phyloP scores from a whole-genome alignment of 345 rosid genomes.

The Eucalyptus curtisii region DNA sequence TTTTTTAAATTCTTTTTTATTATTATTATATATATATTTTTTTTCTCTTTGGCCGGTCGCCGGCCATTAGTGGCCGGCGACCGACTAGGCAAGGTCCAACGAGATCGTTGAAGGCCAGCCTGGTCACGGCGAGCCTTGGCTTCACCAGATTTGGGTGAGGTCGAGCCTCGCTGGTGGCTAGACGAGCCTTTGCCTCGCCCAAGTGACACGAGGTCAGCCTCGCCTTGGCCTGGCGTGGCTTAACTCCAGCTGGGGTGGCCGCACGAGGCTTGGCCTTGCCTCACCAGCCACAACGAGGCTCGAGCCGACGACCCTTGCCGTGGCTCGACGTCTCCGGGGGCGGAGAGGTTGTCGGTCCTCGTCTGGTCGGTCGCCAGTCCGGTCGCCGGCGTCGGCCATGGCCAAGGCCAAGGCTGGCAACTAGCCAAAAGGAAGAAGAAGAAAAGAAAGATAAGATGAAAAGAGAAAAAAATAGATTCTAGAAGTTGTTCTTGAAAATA shows the following conservation, averaged over 20 bases:
- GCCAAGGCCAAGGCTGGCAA: accelerated
- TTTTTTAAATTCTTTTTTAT: too few relatives aligned
- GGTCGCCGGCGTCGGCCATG: accelerated
- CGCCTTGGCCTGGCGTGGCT: too few relatives aligned
- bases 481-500: accelerated
- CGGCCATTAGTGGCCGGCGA: accelerated
- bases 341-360: accelerated
- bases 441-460: accelerated
- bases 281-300: too few relatives aligned
- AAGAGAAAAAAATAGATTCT: accelerated
- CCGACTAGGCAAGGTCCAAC: accelerated
- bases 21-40: too few relatives aligned
- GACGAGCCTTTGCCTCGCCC: accelerated
- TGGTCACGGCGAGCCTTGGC: accelerated
- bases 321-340: accelerated
- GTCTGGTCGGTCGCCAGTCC: accelerated
- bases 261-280: too few relatives aligned
- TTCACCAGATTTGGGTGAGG: accelerated
- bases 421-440: accelerated
- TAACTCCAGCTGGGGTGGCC: too few relatives aligned
- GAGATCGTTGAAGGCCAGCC: accelerated
- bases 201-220: too few relatives aligned
- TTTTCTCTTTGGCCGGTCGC: accelerated
- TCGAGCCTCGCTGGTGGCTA: accelerated
- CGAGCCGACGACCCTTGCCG: accelerated